Percentiles rank a stretch among this genome's conserved stretches.
phyloP scores from a whole-genome alignment of 2,329 filamentous ascomycete genomes.

The Diaporthe nobilis region DNA sequence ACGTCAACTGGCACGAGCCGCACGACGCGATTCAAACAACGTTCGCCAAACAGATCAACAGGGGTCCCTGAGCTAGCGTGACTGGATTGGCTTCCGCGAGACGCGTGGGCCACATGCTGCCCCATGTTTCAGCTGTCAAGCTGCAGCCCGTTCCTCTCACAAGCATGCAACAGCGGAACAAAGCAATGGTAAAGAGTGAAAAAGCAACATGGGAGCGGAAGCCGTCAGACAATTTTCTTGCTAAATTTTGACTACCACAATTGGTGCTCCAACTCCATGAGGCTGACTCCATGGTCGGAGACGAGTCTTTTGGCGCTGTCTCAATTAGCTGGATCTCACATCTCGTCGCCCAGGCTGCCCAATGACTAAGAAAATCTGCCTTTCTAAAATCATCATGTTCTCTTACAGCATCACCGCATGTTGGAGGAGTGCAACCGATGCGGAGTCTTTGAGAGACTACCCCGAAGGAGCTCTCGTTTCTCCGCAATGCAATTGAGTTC shows the following conservation, averaged over 20 bases:
- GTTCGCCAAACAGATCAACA: slow-evolving; percentile 35
- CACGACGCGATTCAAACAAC: slow-evolving; percentile 38
- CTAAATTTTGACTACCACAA: background rate
- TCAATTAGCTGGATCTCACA: background rate
- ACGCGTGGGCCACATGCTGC: slow-evolving; percentile 12
- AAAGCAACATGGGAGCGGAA: background rate
- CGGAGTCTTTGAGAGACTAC: background rate
- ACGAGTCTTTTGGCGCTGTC: background rate
- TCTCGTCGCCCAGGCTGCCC: background rate
- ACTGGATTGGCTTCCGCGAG: slow-evolving; percentile 26
- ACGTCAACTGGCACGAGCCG: slow-evolving; percentile 29
- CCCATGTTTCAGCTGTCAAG: slow-evolving; percentile 27
- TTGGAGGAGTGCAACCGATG: background rate
- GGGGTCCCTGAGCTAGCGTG: slow-evolving; percentile 18
- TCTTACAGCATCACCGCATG: background rate
- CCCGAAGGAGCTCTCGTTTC: too few relatives aligned
- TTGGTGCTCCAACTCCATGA: background rate
- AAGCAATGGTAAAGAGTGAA: background rate
- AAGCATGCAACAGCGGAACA: background rate
- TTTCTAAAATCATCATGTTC: background rate
- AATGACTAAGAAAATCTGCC: background rate
- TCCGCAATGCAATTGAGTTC: too few relatives aligned
- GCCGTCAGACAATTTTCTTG: background rate
- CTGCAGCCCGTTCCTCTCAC: background rate
- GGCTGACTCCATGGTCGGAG: background rate